phyloP scores from a whole-genome alignment of 257 asterid species.

The Orobanche coerulescens region DNA sequence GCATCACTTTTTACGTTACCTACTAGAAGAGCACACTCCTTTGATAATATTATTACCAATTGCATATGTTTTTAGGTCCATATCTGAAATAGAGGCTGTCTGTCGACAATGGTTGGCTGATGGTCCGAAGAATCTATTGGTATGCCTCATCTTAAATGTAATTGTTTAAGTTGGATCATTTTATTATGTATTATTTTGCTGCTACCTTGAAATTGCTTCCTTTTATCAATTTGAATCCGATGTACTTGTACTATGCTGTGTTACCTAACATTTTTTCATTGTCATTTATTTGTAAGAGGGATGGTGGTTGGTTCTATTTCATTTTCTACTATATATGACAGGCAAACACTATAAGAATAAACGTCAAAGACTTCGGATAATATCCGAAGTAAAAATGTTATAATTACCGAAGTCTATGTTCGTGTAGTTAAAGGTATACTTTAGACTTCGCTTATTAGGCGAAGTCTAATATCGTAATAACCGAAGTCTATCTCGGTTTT shows the following conservation, averaged over 20 bases:
- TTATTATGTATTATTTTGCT: constrained; percentile 6
- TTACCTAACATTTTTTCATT: constrained; percentile 3
- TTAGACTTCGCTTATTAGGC: too few relatives aligned
- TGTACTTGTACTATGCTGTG: constrained; percentile 2
- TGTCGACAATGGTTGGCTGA: constrained; percentile 84
- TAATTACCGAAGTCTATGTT: too few relatives aligned
- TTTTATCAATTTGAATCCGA: background rate
- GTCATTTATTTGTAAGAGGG: constrained; percentile 3
- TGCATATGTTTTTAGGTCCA: constrained; percentile 47
- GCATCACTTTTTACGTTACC: background rate
- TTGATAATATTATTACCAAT: background rate
- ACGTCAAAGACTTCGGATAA: too few relatives aligned
- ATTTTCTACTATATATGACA: constrained; percentile 18
- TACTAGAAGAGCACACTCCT: constrained; percentile 1
- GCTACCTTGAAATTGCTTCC: constrained; percentile 5
- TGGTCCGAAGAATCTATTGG: constrained; percentile 75
- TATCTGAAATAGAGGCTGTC: constrained; percentile 84
- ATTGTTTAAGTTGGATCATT: background rate
- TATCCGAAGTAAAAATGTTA: too few relatives aligned
- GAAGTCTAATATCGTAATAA: too few relatives aligned
- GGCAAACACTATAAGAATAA: too few relatives aligned
- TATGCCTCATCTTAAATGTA: constrained; percentile 25
- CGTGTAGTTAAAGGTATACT: too few relatives aligned
- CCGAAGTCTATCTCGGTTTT: too few relatives aligned
- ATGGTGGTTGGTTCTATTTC: constrained; percentile 15